Evolutionary conservation across 2,329 filamentous ascomycete genomes (phyloP).

Genomic region (Scedosporium boydii): DNA sequence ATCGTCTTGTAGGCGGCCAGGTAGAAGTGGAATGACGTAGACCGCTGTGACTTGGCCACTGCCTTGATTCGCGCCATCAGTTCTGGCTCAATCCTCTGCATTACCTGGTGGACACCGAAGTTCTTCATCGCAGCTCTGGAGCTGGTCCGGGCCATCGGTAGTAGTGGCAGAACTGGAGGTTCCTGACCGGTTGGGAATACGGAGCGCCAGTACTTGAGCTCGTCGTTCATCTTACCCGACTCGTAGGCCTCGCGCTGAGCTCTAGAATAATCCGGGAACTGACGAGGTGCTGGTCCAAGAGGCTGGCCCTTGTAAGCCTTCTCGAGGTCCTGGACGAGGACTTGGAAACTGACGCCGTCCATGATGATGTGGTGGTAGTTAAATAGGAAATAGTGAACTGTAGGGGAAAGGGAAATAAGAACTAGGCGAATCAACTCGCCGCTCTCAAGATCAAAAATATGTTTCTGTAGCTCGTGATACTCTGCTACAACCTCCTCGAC

Average conservation of each 20-base stretch:
- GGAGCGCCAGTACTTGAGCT: slow-evolving; percentile 24
- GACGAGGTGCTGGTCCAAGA: slow-evolving; percentile 14
- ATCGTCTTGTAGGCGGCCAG: slow-evolving; percentile 29
- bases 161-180: slow-evolving; percentile 19
- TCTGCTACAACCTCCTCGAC: slow-evolving; percentile 18
- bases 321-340: slow-evolving; percentile 34
- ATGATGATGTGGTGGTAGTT: slow-evolving; percentile 39
- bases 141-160: slow-evolving; percentile 17
- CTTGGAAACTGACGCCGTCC: slow-evolving; percentile 34
- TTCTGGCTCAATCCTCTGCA: slow-evolving; percentile 10
- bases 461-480: slow-evolving; percentile 17
- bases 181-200: slow-evolving; percentile 13
- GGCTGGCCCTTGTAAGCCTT: slow-evolving; percentile 25
- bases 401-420: slow-evolving; percentile 21
- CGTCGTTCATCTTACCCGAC: slow-evolving; percentile 15
- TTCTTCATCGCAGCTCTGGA: slow-evolving; percentile 10
- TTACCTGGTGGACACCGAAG: slow-evolving; percentile 12
- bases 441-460: slow-evolving; percentile 24
- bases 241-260: slow-evolving; percentile 19
- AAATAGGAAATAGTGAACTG: slow-evolving; percentile 29
- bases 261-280: slow-evolving; percentile 25
- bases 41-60: slow-evolving; percentile 9
- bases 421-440: slow-evolving; percentile 21
- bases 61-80: slow-evolving; percentile 15
- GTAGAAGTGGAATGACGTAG: slow-evolving; percentile 33